Conservation (phyloP, 1,139 yeast species). For the Hanseniaspora gamundiae region DNA sequence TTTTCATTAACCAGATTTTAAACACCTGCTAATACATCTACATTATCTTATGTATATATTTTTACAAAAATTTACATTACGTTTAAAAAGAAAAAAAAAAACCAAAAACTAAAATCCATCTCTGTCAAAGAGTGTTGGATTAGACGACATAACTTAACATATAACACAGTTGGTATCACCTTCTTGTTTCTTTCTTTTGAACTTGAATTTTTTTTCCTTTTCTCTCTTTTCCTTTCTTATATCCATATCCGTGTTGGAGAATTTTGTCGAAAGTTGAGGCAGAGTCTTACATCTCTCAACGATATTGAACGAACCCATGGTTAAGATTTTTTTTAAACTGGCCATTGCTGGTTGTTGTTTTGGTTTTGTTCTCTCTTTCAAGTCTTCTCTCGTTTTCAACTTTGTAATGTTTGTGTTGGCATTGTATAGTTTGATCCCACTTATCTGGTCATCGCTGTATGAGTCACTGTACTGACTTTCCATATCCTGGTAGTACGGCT, state of each 20-base stretch:
- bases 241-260: neutral
- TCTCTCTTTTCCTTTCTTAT: neutral
- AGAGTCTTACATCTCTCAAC: constrained; percentile 20
- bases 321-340: constrained; percentile 10
- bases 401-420: constrained; percentile 16
- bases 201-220: constrained; percentile 1
- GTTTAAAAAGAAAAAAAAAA: too few relatives aligned
- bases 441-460: neutral
- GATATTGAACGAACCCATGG: constrained; percentile 12
- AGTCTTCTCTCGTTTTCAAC: neutral
- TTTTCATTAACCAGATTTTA: too few relatives aligned
- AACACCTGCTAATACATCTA: too few relatives aligned
- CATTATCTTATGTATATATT: too few relatives aligned
- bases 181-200: neutral
- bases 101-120: too few relatives aligned
- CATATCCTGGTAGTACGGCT: neutral
- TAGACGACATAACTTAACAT: constrained; percentile 6
- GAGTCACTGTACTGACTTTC: neutral
- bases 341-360: constrained; percentile 2
- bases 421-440: constrained; percentile 14
- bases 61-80: too few relatives aligned
- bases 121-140: neutral
- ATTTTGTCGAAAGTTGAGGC: neutral
- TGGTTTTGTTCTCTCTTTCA: constrained; percentile 1
- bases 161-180: constrained; percentile 9